phyloP scores from a whole-genome alignment of 192 early-diverging fungal genomes.

The Podila epicladia region DNA sequence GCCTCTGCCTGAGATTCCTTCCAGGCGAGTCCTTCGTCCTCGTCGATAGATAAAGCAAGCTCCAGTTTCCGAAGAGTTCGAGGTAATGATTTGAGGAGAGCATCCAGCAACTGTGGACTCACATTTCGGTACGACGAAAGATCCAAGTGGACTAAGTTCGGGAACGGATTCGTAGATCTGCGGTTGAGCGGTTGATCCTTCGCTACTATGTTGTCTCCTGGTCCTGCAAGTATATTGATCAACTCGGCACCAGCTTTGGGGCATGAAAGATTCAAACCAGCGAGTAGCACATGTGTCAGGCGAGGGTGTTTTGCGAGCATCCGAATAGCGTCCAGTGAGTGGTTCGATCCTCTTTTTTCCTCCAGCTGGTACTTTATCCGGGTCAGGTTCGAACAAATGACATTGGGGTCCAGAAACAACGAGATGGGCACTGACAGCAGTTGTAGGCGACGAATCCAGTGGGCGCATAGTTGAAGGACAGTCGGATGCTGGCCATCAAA shows the following conservation, averaged over 20 bases:
- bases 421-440: background rate
- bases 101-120: constrained; percentile 1
- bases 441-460: background rate
- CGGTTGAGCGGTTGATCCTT: background rate
- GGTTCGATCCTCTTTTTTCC: background rate
- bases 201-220: background rate
- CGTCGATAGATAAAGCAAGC: background rate
- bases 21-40: background rate
- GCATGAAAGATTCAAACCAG: background rate
- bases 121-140: background rate
- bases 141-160: background rate
- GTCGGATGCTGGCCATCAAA: background rate
- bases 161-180: background rate
- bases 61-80: background rate
- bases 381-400: background rate
- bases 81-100: background rate
- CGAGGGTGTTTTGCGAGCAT: background rate
- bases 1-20: background rate
- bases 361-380: background rate
- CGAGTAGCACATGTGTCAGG: background rate
- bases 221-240: background rate
- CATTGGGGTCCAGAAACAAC: background rate
- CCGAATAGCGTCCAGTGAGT: background rate
- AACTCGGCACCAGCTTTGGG: background rate
- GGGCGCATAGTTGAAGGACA: background rate